Conservation (phyloP, 352 stramenopile genomes). For the Phytophthora pluvialis region DNA sequence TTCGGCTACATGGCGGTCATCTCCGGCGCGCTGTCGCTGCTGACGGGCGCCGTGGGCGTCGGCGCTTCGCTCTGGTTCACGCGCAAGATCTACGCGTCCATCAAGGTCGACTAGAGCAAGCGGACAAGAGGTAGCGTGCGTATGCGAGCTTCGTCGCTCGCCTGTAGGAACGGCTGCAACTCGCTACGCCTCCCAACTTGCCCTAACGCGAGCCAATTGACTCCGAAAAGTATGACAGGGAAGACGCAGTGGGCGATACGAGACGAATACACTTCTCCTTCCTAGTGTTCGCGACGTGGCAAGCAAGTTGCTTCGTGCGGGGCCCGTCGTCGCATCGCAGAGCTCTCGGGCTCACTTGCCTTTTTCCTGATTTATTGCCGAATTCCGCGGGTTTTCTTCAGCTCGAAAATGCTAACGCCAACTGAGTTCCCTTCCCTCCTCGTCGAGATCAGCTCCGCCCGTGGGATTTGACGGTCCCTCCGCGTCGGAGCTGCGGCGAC, state of each 20-base stretch:
- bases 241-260: conserved; percentile 1
- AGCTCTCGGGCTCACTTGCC: conserved; percentile 18
- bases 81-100: conserved; percentile 96
- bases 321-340: conserved; percentile 31
- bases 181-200: neutral
- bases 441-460: neutral
- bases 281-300: conserved; percentile 25
- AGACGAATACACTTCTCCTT: conserved; percentile 35
- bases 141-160: conserved; percentile 15
- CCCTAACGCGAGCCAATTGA: conserved; percentile 14
- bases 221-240: conserved; percentile 1
- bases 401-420: neutral
- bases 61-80: conserved; percentile 98
- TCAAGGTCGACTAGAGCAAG: conserved; percentile 50
- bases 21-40: conserved; percentile 94
- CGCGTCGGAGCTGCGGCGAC: neutral
- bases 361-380: conserved; percentile 26
- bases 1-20: conserved; percentile 99
- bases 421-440: neutral
- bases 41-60: conserved; percentile 97
- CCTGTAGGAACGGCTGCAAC: conserved; percentile 18
- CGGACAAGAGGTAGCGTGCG: conserved; percentile 2
- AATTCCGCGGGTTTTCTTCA: neutral
- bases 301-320: conserved; percentile 22
- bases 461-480: conserved; percentile 4